Base-by-base conservation (phyloP, 2,329 filamentous ascomycete species). In the Gnomoniopsis smithogilvyi region DNA sequence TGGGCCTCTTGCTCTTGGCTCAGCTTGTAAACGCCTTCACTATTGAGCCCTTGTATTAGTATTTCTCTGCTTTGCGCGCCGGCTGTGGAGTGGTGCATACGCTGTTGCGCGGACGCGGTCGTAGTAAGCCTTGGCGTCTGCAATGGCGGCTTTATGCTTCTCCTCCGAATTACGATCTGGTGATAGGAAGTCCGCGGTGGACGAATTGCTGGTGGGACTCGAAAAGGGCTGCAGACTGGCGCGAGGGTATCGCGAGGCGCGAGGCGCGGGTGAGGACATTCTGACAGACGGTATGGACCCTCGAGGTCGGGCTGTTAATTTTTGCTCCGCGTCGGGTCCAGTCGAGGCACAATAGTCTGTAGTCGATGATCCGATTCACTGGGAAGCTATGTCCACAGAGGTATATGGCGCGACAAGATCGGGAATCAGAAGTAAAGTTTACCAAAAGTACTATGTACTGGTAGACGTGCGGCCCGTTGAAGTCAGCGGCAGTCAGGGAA, bases 1-100 rank as follows among this genome's bases (percentile, higher is more conserved):
- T 66, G 64, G 2, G 63, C 41, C 64, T 65, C 48, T 67, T 69
- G 65, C 36, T 70, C 64, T 19, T 66, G 61, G 33, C 67, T 65
- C 1, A 68, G 55, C 21, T 64, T 58, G 21, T 68, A 65, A 11
- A 68, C 68, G n/a, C 71, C 69, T 24, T 70, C 66, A 19, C 65
- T 62, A 6, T 4, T 62, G 7, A 70, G 62, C 1, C 67, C 10
- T 12, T 4, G 3, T 1, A n/a, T 62, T 47, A 62, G 56, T 45
- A 46, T 19, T n/a, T 15, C 21, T 3, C 2, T 17, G 7, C n/a
- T 3, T 12, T 12, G 12, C 30, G 43, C 6, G 22, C 19, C 14
- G n/a, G 22, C 12, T 8, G 8, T 14, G 10, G 33, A 12, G 21
- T 33, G 30, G 24, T 30, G 58, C 57, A 56, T 45, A 62, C 60